Percentiles rank a stretch among this genome's conserved stretches.
phyloP scores from a whole-genome alignment of 2,329 filamentous ascomycete species.

The Fusarium duplospermum region DNA sequence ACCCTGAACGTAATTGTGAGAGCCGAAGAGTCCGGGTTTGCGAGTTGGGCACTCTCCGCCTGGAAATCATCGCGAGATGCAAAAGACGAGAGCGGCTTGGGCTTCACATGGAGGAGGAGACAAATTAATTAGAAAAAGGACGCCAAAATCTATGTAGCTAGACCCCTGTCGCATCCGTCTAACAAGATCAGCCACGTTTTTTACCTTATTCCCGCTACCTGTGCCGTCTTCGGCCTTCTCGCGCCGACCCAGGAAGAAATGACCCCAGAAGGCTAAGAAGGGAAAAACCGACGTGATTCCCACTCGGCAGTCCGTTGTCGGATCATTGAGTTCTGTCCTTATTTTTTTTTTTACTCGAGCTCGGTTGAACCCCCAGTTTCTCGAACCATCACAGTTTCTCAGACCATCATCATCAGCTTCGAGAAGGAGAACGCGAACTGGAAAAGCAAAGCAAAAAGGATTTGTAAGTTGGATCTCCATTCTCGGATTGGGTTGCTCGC shows the following conservation, averaged over 20 bases:
- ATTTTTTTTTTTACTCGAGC: constrained; percentile 26
- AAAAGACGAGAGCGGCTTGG: constrained; percentile 18
- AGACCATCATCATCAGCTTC: constrained; percentile 23
- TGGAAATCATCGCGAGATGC: constrained; percentile 32
- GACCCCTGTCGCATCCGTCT: constrained; percentile 32
- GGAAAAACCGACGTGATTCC: constrained; percentile 36
- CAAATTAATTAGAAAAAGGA: background rate
- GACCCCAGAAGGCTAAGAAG: constrained; percentile 36
- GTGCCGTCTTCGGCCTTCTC: constrained; percentile 32
- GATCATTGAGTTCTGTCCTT: constrained; percentile 26
- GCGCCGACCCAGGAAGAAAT: background rate
- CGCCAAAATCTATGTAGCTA: constrained; percentile 4
- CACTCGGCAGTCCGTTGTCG: constrained; percentile 40
- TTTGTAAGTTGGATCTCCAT: constrained; percentile 30
- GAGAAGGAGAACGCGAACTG: constrained; percentile 9
- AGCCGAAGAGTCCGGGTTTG: constrained; percentile 10
- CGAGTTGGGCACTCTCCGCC: constrained; percentile 20
- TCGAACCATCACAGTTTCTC: constrained; percentile 12
- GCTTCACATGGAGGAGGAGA: constrained; percentile 22
- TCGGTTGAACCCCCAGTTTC: constrained; percentile 25
- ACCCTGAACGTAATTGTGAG: constrained; percentile 21
- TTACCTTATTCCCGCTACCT: constrained; percentile 20
- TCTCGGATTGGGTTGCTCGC: constrained; percentile 17
- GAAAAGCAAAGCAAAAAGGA: background rate
- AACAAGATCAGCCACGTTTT: constrained; percentile 33